Conservation (phyloP, 106 monocot genomes). For the Gastrodia elata region DNA sequence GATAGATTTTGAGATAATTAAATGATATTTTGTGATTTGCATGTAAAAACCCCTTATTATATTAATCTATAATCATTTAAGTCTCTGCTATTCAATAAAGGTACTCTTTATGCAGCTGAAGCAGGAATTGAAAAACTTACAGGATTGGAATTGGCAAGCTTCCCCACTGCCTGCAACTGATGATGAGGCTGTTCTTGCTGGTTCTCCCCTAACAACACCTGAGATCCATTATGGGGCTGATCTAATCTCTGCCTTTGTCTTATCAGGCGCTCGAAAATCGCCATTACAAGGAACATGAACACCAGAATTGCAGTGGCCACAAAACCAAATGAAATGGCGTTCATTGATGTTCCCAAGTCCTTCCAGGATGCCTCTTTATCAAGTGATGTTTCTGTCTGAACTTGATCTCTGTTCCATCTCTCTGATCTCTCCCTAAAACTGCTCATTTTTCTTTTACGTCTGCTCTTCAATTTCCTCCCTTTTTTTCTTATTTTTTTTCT, state of each 20-base stretch:
- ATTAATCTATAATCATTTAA: too few species aligned
- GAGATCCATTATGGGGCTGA: neutral
- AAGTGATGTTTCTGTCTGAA: constrained; percentile 24
- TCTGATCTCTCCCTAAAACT: constrained; percentile 33
- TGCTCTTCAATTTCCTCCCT: neutral
- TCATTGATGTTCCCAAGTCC: constrained; percentile 64
- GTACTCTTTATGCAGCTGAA: too few species aligned
- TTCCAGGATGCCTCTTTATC: constrained; percentile 33
- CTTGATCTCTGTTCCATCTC: constrained; percentile 30
- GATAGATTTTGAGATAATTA: too few species aligned
- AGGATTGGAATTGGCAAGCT: constrained; percentile 24
- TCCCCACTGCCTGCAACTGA: constrained; percentile 21
- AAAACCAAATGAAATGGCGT: constrained; percentile 80
- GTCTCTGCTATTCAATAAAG: too few species aligned
- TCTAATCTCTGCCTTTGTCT: constrained; percentile 28
- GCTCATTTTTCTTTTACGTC: constrained; percentile 26
- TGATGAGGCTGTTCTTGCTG: constrained; percentile 9
- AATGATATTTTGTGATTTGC: too few species aligned
- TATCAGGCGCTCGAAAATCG: constrained; percentile 75
- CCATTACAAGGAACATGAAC: constrained; percentile 92
- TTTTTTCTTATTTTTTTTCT: neutral
- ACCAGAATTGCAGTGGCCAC: constrained; percentile 81
- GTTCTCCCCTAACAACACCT: constrained; percentile 6
- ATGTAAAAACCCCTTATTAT: too few species aligned
- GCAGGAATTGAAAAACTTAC: constrained; percentile 21